Evolutionary conservation across 139 green algal species (phyloP).

Genomic region (Auxenochlorella pyrenoidosa): DNA sequence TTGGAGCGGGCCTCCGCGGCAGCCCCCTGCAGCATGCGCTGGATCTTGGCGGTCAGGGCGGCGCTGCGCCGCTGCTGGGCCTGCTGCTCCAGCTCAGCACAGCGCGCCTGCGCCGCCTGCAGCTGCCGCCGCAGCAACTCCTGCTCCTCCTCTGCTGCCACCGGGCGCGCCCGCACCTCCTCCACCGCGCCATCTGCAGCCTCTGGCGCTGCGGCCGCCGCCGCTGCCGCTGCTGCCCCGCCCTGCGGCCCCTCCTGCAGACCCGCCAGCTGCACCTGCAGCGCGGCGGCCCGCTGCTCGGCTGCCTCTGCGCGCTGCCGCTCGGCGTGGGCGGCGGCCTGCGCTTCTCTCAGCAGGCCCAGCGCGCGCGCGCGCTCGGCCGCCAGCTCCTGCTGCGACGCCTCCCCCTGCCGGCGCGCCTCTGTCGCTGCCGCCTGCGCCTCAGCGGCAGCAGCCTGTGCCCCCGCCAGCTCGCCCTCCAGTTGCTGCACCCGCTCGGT

Average conservation of each 20-base stretch:
- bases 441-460: background rate
- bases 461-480: background rate
- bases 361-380: no score
- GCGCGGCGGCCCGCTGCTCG: background rate
- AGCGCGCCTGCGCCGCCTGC: background rate
- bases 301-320: background rate
- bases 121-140: background rate
- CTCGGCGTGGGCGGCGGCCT: background rate
- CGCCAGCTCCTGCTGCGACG: no score
- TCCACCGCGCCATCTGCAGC: no score
- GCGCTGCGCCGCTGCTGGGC: no score
- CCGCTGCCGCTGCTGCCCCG: background rate
- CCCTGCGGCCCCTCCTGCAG: background rate
- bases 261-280: background rate
- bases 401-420: background rate
- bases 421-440: background rate
- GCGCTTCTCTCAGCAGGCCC: background rate
- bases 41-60: background rate
- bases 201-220: background rate
- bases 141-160: background rate
- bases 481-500: background rate
- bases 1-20: no score
- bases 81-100: no score
- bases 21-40: background rate
- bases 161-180: background rate